A percentile compares a stretch with the other conserved stretches of the same genome.
Evolutionary conservation across 805 yeast genomes (phyloP).

Genomic region (Candida silvatica): DNA sequence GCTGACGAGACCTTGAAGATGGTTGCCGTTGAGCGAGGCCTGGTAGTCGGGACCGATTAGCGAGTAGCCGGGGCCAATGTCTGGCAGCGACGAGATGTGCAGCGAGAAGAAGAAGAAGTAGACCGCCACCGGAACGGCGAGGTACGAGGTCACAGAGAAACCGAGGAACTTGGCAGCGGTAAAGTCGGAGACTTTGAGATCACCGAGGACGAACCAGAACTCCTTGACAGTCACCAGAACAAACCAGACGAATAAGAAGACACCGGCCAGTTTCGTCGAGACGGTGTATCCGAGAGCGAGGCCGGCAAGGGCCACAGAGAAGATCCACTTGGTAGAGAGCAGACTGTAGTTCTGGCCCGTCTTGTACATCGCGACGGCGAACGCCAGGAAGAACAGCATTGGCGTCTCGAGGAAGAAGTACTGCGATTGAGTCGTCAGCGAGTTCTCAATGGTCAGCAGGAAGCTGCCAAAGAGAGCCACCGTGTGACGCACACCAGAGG

Average conservation of each 20-base stretch:
- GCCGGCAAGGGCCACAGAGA: constrained; percentile 39
- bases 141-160: constrained; percentile 31
- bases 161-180: constrained; percentile 31
- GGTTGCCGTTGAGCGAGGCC: constrained; percentile 39
- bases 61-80: constrained; percentile 52
- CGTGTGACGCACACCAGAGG: constrained; percentile 41
- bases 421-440: constrained; percentile 55
- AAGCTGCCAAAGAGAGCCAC: constrained; percentile 44
- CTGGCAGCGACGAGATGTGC: constrained; percentile 42
- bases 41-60: constrained; percentile 63
- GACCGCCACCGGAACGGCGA: constrained; percentile 47
- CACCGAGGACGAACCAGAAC: constrained; percentile 67
- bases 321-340: constrained; percentile 44
- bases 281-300: constrained; percentile 43
- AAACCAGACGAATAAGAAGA: constrained; percentile 33
- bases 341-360: constrained; percentile 25
- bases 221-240: constrained; percentile 26
- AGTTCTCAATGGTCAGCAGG: constrained; percentile 53
- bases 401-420: constrained; percentile 38
- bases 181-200: constrained; percentile 37
- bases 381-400: constrained; percentile 33
- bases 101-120: constrained; percentile 49
- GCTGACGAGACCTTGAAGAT: constrained; percentile 38
- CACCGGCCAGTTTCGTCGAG: constrained; percentile 66
- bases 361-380: constrained; percentile 30